Evolutionary conservation across 495 filamentous ascomycete genomes (phyloP).

Genomic region (Hypoxylon subgilvum): DNA sequence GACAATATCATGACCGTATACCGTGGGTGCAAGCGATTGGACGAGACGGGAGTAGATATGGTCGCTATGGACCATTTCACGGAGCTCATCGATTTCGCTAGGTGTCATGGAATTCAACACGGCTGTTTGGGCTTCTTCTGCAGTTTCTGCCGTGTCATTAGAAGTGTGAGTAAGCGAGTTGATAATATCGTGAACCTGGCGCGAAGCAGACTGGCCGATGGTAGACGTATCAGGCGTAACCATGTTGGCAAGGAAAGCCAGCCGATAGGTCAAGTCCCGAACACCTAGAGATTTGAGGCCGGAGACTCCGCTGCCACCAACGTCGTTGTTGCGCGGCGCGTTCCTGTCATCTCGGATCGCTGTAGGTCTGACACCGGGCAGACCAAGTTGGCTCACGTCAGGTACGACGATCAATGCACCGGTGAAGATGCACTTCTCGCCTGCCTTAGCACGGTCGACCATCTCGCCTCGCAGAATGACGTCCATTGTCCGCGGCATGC

Average conservation of each 20-base stretch:
- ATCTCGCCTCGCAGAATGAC: conserved; percentile 97
- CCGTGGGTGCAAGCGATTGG: conserved; percentile 93
- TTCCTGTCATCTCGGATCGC: conserved; percentile 82
- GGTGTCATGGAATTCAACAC: conserved; percentile 82
- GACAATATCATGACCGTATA: conserved; percentile 95
- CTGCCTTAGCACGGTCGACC: conserved; percentile 94
- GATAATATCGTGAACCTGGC: conserved; percentile 69
- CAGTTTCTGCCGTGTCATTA: conserved; percentile 67
- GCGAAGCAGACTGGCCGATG: conserved; percentile 57
- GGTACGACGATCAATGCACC: conserved; percentile 95
- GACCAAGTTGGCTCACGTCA: conserved; percentile 91
- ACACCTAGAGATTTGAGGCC: conserved; percentile 93
- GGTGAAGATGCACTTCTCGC: conserved; percentile 97
- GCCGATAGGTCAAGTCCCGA: conserved; percentile 92
- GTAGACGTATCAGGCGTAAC: conserved; percentile 89
- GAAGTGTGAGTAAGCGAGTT: conserved; percentile 75
- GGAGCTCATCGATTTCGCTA: conserved; percentile 87
- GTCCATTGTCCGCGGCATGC: conserved; percentile 98
- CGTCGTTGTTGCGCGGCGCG: conserved; percentile 74
- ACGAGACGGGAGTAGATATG: conserved; percentile 94
- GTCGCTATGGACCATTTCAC: conserved; percentile 90
- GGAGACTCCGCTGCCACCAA: conserved; percentile 79
- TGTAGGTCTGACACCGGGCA: conserved; percentile 83
- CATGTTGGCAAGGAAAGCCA: conserved; percentile 98
- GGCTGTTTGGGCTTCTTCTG: conserved; percentile 86